A percentile compares a stretch with the other conserved stretches of the same genome.
Conservation (phyloP, 169 alveolate genomes). For the Plasmodium inui region DNA sequence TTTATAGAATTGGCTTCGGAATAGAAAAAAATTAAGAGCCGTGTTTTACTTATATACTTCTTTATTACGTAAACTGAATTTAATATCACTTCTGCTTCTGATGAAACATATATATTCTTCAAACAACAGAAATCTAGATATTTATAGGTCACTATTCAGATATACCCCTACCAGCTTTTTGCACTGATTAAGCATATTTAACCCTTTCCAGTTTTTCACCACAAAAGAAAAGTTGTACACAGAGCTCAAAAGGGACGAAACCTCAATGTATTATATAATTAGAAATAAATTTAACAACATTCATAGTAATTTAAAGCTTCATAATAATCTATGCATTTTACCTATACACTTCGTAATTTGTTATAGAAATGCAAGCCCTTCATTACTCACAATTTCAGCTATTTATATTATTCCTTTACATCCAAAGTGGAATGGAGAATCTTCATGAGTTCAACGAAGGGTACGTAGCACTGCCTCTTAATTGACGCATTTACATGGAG, state of each 20-base stretch:
- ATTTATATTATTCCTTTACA: neutral
- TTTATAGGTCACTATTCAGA: neutral
- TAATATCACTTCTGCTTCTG: neutral
- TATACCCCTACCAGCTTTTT: neutral
- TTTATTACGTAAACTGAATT: neutral
- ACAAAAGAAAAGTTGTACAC: neutral
- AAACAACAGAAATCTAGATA: neutral
- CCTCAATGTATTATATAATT: neutral
- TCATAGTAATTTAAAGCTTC: neutral
- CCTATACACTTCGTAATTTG: neutral
- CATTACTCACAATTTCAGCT: neutral
- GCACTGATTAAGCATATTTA: neutral
- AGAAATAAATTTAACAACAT: neutral
- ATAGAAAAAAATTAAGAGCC: neutral
- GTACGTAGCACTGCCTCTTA: neutral
- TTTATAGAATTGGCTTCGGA: neutral
- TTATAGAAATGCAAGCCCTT: neutral
- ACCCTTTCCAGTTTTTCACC: neutral
- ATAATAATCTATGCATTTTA: neutral
- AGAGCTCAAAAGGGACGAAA: neutral
- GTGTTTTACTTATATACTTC: neutral
- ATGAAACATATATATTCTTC: neutral
- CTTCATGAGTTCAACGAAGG: neutral
- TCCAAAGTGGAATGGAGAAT: neutral
- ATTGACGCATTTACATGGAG: neutral